These are phyloP conservation scores for Dendrobium catenatum DNA, from an alignment of 106 monocot species.

Conservation along the genomic window DNA sequence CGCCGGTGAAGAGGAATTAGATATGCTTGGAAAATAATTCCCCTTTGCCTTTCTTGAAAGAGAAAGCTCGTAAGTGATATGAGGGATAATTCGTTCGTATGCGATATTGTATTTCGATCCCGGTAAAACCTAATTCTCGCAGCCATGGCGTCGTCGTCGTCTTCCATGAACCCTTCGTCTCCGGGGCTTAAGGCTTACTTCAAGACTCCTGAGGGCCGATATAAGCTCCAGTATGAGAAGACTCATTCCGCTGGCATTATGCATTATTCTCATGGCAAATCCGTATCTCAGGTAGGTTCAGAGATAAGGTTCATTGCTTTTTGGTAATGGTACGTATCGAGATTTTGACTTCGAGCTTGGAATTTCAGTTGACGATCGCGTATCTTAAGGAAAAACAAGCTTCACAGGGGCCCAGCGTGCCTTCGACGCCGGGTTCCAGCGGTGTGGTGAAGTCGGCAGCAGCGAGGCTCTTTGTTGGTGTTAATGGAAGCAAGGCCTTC, in stretches of 20 bases:
- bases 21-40: background rate
- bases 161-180: slow-evolving; percentile 37
- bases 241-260: slow-evolving; percentile 66
- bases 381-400: slow-evolving; percentile 57
- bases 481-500: slow-evolving; percentile 49
- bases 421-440: slow-evolving; percentile 21
- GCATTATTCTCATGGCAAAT: slow-evolving; percentile 80
- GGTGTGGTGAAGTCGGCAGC: slow-evolving; percentile 44
- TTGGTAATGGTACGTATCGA: background rate
- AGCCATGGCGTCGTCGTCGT: slow-evolving; percentile 36
- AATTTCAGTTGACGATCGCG: slow-evolving; percentile 66
- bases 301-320: background rate
- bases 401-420: slow-evolving; percentile 31
- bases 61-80: background rate
- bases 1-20: background rate
- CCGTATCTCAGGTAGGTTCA: slow-evolving; percentile 65
- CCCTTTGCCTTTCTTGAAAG: background rate
- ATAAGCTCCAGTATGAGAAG: slow-evolving; percentile 95
- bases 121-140: slow-evolving; percentile 22
- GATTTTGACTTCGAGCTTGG: background rate
- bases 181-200: slow-evolving; percentile 74
- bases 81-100: background rate
- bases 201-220: slow-evolving; percentile 86
- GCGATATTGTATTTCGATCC: background rate
- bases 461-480: slow-evolving; percentile 47